Evolutionary conservation across 306 rosid species (phyloP), one percentile per base, ranked within the genome.

Genomic region (Cucurbita maxima): DNA sequence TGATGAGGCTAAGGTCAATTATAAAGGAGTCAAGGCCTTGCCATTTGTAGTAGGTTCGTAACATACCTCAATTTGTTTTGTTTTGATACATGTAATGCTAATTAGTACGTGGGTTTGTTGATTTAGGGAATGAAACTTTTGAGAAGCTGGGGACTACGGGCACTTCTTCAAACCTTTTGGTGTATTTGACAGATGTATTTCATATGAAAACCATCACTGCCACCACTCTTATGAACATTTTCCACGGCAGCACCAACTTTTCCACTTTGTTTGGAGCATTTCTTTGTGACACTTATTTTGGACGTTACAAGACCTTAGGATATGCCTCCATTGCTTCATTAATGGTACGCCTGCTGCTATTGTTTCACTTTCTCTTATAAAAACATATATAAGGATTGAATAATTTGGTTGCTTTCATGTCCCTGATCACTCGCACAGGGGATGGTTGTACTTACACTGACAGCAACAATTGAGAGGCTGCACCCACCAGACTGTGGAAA

Each of bases 111-210:
- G 72, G 38, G 72, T 43, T 40, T 19, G 54, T 66, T 52, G 38
- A 56, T 45, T 81, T 78, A 92, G 98, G 98, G 70, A 92, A 90
- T 88, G 96, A 92, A 77, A 88, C 96, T 0, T 90, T 90, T 78
- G 96, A 92, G 89, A 90, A 84, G 81, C 82, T 92, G 45, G 98
- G 96, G 76, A 84, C 96, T 10, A 82, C 87, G 58, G 98, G 93
- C 4, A 84, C 91, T 20, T 80, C 86, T 25, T 30, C 88, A 43
- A 92, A 90, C 77, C 86, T 92, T 30, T 81, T 90, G 83, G 85
- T 90, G 7, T 90, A 92, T 81, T 88, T 90, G 12, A 87, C 91
- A 8, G 84, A 86, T 10, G 92, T 88, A 3, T 90, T 92, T 90
- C 83, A 90, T 82, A 82, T 88, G 76, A 75, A 81, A 37, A 88